These are phyloP conservation scores for Rhododendron molle DNA, from an alignment of 148 eudicot species.

Conservation along the genomic window DNA sequence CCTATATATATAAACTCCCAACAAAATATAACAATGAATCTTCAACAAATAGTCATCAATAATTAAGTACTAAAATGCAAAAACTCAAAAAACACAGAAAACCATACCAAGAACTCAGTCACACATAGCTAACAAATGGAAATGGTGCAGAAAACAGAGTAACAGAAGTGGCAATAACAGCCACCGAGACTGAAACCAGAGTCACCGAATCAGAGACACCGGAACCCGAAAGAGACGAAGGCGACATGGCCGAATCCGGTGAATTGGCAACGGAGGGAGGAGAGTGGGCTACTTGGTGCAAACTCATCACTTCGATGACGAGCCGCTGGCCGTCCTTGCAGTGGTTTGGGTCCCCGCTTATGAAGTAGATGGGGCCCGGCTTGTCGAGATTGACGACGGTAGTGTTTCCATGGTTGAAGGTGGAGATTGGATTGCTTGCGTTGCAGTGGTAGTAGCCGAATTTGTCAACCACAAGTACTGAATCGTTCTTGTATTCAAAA, in stretches of 20 bases:
- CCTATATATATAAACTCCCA: neutral
- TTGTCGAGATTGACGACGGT: slow-evolving; percentile 34
- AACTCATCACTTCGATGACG: slow-evolving; percentile 36
- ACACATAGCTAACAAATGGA: neutral
- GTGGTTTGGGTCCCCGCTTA: slow-evolving; percentile 44
- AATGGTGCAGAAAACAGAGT: neutral
- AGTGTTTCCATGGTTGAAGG: slow-evolving; percentile 45
- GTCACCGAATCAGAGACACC: neutral
- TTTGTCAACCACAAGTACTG: slow-evolving; percentile 63
- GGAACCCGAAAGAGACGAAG: slow-evolving; percentile 10
- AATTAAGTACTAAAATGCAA: neutral
- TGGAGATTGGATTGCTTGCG: slow-evolving; percentile 24
- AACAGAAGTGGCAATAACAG: neutral
- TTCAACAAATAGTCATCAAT: neutral
- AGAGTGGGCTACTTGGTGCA: slow-evolving; percentile 1
- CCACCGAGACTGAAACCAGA: neutral
- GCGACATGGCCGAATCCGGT: neutral
- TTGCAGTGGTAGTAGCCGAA: slow-evolving; percentile 70
- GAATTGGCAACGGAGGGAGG: slow-evolving; percentile 11
- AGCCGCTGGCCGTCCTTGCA: slow-evolving; percentile 53
- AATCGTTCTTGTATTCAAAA: slow-evolving; percentile 59
- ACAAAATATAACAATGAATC: neutral
- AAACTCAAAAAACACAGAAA: neutral
- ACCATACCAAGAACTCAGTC: neutral
- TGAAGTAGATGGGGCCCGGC: slow-evolving; percentile 45